Percentiles rank a stretch among this genome's conserved stretches.
Evolutionary conservation across 2,329 filamentous ascomycete species (phyloP).

Genomic region (Beauveria medogensis): DNA sequence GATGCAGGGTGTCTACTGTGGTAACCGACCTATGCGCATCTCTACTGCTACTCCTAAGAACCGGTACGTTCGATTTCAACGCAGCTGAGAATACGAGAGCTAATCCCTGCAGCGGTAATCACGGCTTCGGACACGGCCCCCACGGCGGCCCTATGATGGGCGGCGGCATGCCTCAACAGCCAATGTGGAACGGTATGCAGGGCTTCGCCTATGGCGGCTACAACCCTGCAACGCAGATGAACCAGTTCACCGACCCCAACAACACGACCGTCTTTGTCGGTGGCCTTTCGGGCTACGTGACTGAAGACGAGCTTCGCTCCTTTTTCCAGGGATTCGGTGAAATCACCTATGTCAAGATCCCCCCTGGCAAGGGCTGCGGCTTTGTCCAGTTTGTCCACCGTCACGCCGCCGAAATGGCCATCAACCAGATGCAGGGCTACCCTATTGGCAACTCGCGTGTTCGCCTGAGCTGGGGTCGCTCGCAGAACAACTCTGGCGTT

Average conservation of each 20-base stretch:
- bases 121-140: slow-evolving; percentile 35
- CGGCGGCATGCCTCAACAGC: slow-evolving; percentile 37
- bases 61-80: slow-evolving; percentile 33
- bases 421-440: slow-evolving; percentile 99
- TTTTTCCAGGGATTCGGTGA: slow-evolving; percentile 99
- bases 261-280: slow-evolving; percentile 99
- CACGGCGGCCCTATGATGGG: slow-evolving; percentile 37
- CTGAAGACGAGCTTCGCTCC: slow-evolving; percentile 96
- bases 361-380: slow-evolving; percentile 95
- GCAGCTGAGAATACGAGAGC: slow-evolving; percentile 11
- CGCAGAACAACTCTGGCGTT: slow-evolving; percentile 98
- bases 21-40: slow-evolving; percentile 97
- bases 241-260: slow-evolving; percentile 99
- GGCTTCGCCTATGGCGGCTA: slow-evolving; percentile 35
- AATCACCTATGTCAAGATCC: slow-evolving; percentile 99
- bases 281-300: slow-evolving; percentile 93
- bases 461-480: slow-evolving; percentile 93
- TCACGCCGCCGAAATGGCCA: slow-evolving; percentile 98
- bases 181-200: slow-evolving; percentile 32
- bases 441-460: slow-evolving; percentile 98
- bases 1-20: slow-evolving; percentile 99
- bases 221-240: slow-evolving; percentile 61
- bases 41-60: slow-evolving; percentile 98
- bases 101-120: slow-evolving; percentile 25
- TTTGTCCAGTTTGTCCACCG: slow-evolving; percentile 99